Percentiles rank a stretch among this genome's conserved stretches.
These are phyloP conservation scores for Phytophthora multivora DNA, from an alignment of 352 stramenopile genomes.

Conservation along the genomic window DNA sequence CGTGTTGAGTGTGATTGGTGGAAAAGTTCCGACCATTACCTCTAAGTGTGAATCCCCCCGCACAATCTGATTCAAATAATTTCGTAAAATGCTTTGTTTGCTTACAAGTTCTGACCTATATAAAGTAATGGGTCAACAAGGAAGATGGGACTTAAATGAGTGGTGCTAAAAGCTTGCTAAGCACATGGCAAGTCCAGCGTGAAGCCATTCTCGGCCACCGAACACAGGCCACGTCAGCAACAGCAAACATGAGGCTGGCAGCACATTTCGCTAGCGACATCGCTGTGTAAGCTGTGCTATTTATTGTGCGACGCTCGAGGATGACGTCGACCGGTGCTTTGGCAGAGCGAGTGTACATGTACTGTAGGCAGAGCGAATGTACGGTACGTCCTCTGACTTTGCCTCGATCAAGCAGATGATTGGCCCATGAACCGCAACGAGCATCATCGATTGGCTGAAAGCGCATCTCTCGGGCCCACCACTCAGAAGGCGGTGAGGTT, in stretches of 20 bases:
- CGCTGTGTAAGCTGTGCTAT: neutral
- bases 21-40: neutral
- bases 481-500: slow-evolving; percentile 26
- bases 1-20: slow-evolving; percentile 15
- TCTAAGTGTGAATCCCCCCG: neutral
- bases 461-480: slow-evolving; percentile 19
- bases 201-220: slow-evolving; percentile 9
- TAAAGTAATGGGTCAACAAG: slow-evolving; percentile 4
- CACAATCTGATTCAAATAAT: neutral
- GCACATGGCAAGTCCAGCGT: slow-evolving; percentile 6
- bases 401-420: neutral
- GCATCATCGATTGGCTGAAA: slow-evolving; percentile 34
- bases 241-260: neutral
- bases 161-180: slow-evolving; percentile 15
- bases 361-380: neutral
- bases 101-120: neutral
- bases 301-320: slow-evolving; percentile 15
- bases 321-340: neutral
- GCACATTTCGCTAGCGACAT: neutral
- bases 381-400: slow-evolving; percentile 5
- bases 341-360: slow-evolving; percentile 8
- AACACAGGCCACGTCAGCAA: neutral
- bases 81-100: neutral
- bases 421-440: neutral
- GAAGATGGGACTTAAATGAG: slow-evolving; percentile 21